Evolutionary conservation across 176 grass and related monocot genomes (phyloP).

Genomic region (Cocos nucifera): DNA sequence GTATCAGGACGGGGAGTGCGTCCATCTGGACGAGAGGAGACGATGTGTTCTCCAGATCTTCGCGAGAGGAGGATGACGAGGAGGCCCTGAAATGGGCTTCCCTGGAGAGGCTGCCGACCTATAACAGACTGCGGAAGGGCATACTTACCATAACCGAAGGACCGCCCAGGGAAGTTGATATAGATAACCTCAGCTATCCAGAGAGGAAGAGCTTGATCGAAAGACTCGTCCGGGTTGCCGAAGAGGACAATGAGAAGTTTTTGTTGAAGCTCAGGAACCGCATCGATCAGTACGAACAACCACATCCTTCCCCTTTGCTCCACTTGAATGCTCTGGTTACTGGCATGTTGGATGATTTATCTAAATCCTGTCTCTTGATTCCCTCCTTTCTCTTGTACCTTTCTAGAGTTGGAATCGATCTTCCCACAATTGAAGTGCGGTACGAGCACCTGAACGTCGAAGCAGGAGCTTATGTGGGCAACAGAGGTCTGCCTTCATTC

Average conservation of each 20-base stretch:
- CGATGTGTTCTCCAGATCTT: conserved; percentile 35
- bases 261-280: conserved; percentile 53
- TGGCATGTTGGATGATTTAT: too few relatives aligned
- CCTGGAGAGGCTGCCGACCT: conserved; percentile 62
- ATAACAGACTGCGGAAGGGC: conserved; percentile 35
- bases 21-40: conserved; percentile 18
- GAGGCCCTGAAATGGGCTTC: conserved; percentile 68
- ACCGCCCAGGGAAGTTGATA: conserved; percentile 39
- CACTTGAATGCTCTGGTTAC: too few relatives aligned
- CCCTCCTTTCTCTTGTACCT: not conserved
- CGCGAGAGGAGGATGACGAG: conserved; percentile 48
- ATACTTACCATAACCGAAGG: conserved; percentile 55
- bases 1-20: conserved; percentile 30
- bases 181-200: conserved; percentile 26
- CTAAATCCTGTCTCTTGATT: too few relatives aligned
- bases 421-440: conserved; percentile 64
- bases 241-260: conserved; percentile 42
- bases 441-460: conserved; percentile 51
- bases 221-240: conserved; percentile 27
- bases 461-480: conserved; percentile 49
- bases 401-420: conserved; percentile 48
- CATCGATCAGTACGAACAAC: conserved; percentile 30
- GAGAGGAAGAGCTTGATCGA: conserved; percentile 48
- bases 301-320: too few relatives aligned
- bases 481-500: conserved; percentile 55